A percentile compares a stretch with the other conserved stretches of the same genome.
Conservation (phyloP, 768 basidiomycete genomes). For the Pleurotus salmoneostramineus region DNA sequence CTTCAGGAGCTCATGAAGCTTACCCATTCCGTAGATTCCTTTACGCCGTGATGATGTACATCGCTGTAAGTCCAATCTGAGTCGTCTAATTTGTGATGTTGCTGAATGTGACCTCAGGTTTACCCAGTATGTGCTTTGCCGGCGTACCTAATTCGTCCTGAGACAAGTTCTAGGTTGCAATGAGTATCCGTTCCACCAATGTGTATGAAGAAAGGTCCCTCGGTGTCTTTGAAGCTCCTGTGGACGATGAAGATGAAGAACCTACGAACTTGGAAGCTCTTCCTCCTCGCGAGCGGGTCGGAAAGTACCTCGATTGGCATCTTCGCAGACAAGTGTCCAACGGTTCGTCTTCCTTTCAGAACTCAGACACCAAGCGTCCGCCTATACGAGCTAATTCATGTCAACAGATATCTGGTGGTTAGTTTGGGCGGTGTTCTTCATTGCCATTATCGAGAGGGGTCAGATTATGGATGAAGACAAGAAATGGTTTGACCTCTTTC, state of each 20-base stretch:
- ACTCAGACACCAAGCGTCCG: background rate
- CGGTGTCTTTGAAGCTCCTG: constrained; percentile 56
- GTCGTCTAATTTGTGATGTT: background rate
- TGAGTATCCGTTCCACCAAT: constrained; percentile 66
- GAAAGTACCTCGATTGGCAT: constrained; percentile 51
- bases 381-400: background rate
- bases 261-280: constrained; percentile 34
- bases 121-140: constrained; percentile 31
- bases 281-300: constrained; percentile 37
- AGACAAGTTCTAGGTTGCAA: constrained; percentile 32
- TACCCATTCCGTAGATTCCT: constrained; percentile 41
- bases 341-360: constrained; percentile 28
- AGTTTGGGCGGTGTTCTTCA: constrained; percentile 64
- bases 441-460: constrained; percentile 67
- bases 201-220: constrained; percentile 74
- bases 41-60: constrained; percentile 79
- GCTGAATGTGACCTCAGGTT: constrained; percentile 21
- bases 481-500: constrained; percentile 61
- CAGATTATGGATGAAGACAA: constrained; percentile 50
- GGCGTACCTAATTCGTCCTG: background rate
- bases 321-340: constrained; percentile 58
- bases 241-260: constrained; percentile 47
- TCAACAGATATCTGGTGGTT: constrained; percentile 75
- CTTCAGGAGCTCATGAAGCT: background rate
- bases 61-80: constrained; percentile 36